These are phyloP conservation scores for Fusarium vanettenii DNA, from an alignment of 2,329 filamentous ascomycete genomes.

Conservation along the genomic window DNA sequence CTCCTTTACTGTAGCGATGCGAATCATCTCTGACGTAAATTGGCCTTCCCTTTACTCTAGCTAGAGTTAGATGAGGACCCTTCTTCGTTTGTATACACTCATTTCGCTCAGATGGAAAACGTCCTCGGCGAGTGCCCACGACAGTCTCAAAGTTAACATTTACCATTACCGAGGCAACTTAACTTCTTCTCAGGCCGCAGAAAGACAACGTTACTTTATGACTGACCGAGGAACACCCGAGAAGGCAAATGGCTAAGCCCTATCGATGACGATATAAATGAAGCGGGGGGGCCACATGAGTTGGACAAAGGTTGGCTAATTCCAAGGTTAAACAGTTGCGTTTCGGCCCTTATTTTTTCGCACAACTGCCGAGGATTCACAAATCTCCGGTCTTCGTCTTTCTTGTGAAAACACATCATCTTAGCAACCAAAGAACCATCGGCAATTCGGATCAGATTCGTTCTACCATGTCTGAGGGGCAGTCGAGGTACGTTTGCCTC, in stretches of 20 bases:
- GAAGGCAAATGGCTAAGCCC: not conserved
- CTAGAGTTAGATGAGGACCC: not conserved
- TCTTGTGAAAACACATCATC: not conserved
- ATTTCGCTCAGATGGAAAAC: not conserved
- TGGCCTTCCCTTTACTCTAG: not conserved
- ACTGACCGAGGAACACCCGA: not conserved
- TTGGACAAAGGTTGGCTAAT: not conserved
- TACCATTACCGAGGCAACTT: not conserved
- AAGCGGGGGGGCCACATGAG: not conserved
- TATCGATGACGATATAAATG: not conserved
- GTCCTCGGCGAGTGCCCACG: not conserved
- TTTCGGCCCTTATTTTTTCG: not conserved
- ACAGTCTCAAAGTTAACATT: not conserved
- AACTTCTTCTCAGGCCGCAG: not conserved
- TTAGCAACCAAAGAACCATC: not conserved
- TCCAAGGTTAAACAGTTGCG: not conserved
- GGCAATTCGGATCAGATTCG: not conserved
- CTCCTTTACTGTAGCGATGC: not conserved
- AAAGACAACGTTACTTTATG: not conserved
- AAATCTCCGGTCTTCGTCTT: not conserved
- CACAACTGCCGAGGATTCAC: not conserved
- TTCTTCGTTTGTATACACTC: not conserved
- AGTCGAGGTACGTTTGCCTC: not conserved
- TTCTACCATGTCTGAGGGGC: not conserved
- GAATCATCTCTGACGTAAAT: not conserved